phyloP scores from a whole-genome alignment of 2,329 filamentous ascomycete genomes.

The Fusarium metavorans region DNA sequence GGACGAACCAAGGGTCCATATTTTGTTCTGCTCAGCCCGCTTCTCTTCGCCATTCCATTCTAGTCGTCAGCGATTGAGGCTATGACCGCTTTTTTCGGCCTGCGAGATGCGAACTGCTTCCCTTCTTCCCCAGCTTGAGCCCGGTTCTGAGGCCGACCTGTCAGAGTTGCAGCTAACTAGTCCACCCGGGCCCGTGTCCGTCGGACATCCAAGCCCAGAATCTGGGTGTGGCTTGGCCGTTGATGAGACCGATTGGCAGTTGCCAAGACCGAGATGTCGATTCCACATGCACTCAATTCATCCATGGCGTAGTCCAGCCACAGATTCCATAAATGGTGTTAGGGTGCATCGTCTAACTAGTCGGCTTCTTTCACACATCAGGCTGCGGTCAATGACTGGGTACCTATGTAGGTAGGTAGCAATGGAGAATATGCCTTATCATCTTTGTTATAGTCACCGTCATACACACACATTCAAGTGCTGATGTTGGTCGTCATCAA shows the following conservation, averaged over 20 bases:
- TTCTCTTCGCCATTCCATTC: constrained; percentile 6
- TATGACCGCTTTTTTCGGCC: constrained; percentile 8
- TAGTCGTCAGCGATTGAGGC: constrained; percentile 38
- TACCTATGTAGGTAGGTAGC: not conserved
- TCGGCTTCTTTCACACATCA: not conserved
- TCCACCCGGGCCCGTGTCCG: constrained; percentile 2
- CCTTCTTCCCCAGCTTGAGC: constrained; percentile 9
- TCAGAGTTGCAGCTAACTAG: not conserved
- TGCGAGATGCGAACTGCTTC: constrained; percentile 14
- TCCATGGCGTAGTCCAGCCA: not conserved
- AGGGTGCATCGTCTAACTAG: not conserved
- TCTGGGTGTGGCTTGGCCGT: constrained; percentile 26
- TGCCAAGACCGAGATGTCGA: constrained; percentile 21
- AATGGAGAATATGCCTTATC: not conserved
- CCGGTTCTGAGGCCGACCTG: not conserved
- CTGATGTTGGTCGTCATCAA: constrained; percentile 27
- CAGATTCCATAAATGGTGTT: not conserved
- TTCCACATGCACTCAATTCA: constrained; percentile 11
- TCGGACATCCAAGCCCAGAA: not conserved
- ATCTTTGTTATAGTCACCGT: constrained; percentile 13
- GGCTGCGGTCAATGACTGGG: not conserved
- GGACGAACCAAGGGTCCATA: not conserved
- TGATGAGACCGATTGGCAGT: constrained; percentile 1
- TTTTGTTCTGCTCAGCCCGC: not conserved
- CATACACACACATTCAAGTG: constrained; percentile 9